phyloP scores from a whole-genome alignment of 371 early-diverging fungal species.

The Circinella umbellata region DNA sequence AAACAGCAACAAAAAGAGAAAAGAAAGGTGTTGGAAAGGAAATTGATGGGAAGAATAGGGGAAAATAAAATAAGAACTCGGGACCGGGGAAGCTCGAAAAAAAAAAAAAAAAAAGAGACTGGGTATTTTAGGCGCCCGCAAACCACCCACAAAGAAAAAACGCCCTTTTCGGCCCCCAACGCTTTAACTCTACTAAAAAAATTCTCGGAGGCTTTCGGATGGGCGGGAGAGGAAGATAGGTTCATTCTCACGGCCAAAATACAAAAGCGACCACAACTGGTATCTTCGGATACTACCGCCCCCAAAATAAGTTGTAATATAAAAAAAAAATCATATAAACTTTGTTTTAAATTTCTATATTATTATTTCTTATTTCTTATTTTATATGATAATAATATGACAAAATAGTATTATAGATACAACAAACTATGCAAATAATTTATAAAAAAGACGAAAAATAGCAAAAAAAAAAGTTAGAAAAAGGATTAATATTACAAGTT shows the following conservation, averaged over 20 bases:
- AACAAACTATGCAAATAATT: not conserved
- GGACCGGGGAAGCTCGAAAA: not conserved
- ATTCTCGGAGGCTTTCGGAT: constrained; percentile 19
- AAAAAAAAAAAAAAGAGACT: no score
- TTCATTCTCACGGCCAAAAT: not conserved
- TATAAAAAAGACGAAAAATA: not conserved
- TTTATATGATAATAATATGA: not conserved
- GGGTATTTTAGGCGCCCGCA: constrained; percentile 7
- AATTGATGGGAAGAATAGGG: constrained; percentile 26
- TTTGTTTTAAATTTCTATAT: no score
- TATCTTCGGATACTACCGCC: constrained; percentile 6
- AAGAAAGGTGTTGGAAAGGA: constrained; percentile 10
- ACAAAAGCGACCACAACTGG: not conserved
- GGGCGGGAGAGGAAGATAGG: constrained; percentile 6
- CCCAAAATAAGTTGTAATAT: not conserved
- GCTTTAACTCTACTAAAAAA: constrained; percentile 7
- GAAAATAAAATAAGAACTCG: constrained; percentile 27
- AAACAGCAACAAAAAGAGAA: no score
- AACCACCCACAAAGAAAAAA: not conserved
- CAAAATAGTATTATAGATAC: constrained; percentile 4
- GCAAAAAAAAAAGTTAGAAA: no score
- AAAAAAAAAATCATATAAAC: not conserved
- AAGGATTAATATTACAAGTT: not conserved
- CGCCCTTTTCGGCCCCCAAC: constrained; percentile 1
- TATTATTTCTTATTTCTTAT: no score